Conservation (phyloP, 148 eudicot genomes). For the Nyssa sinensis region DNA sequence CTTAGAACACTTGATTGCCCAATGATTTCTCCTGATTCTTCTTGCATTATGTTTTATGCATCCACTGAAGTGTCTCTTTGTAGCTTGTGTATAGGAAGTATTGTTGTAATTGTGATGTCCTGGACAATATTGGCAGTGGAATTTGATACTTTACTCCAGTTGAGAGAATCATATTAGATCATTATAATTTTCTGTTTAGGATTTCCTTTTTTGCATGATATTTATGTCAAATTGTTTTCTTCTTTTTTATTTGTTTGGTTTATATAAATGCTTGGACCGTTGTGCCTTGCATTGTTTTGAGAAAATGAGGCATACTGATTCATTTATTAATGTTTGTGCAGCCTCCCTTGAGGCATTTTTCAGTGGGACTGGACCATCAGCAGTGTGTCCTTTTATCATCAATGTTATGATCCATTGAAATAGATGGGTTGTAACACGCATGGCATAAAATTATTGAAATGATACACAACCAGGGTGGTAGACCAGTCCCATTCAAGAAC, state of each 20-base stretch:
- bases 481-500: too few relatives aligned
- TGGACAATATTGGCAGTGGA: neutral
- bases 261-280: neutral
- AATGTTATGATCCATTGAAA: too few relatives aligned
- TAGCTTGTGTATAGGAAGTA: conserved; percentile 13
- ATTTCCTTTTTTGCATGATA: neutral
- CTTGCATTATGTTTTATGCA: conserved; percentile 2
- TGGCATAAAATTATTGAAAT: too few relatives aligned
- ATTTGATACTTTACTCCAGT: neutral
- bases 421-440: too few relatives aligned
- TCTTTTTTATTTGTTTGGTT: neutral
- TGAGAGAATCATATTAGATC: neutral
- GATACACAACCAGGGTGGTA: too few relatives aligned
- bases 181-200: neutral
- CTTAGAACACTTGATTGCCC: neutral
- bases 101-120: conserved; percentile 9
- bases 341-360: too few relatives aligned
- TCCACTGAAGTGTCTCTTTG: conserved; percentile 2
- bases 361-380: too few relatives aligned
- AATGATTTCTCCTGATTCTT: neutral
- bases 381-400: too few relatives aligned
- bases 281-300: neutral
- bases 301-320: too few relatives aligned
- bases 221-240: neutral
- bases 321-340: too few relatives aligned